Percentiles rank a stretch among this genome's conserved stretches.
phyloP scores from a whole-genome alignment of 2,329 filamentous ascomycete genomes.

The Hypoxylon sp. region DNA sequence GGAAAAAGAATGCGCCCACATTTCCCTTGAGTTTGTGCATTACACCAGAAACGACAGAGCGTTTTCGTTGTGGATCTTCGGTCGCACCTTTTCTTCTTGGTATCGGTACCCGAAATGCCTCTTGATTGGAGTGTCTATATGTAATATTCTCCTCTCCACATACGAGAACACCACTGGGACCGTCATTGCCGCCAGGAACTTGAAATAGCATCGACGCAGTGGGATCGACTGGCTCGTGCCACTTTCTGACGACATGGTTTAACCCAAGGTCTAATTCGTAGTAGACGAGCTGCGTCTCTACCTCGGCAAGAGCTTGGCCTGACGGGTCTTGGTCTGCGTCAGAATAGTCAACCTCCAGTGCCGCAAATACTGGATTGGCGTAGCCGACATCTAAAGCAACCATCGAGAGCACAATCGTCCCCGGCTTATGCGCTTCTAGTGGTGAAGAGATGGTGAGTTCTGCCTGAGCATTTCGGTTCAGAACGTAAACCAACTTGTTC shows the following conservation, averaged over 20 bases:
- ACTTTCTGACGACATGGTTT: conserved; percentile 97
- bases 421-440: conserved; percentile 93
- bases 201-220: conserved; percentile 93
- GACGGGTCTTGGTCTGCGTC: conserved; percentile 93
- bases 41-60: conserved; percentile 89
- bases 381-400: conserved; percentile 95
- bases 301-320: conserved; percentile 82
- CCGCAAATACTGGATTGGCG: conserved; percentile 96
- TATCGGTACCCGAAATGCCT: conserved; percentile 89
- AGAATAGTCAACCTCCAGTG: conserved; percentile 92
- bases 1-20: conserved; percentile 92
- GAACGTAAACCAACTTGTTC: conserved; percentile 99
- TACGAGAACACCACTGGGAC: conserved; percentile 93
- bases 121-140: conserved; percentile 96
- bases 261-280: conserved; percentile 97
- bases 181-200: conserved; percentile 92
- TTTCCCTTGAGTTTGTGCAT: conserved; percentile 94
- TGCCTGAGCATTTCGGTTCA: conserved; percentile 94
- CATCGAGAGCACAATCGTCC: conserved; percentile 89
- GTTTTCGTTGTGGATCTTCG: conserved; percentile 92
- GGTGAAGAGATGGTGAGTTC: conserved; percentile 97
- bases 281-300: conserved; percentile 94
- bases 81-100: conserved; percentile 88
- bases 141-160: conserved; percentile 96
- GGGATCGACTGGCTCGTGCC: conserved; percentile 93